These are phyloP conservation scores for Aspergillus pseudonomiae DNA, from an alignment of 2,329 filamentous ascomycete species.

Conservation along the genomic window DNA sequence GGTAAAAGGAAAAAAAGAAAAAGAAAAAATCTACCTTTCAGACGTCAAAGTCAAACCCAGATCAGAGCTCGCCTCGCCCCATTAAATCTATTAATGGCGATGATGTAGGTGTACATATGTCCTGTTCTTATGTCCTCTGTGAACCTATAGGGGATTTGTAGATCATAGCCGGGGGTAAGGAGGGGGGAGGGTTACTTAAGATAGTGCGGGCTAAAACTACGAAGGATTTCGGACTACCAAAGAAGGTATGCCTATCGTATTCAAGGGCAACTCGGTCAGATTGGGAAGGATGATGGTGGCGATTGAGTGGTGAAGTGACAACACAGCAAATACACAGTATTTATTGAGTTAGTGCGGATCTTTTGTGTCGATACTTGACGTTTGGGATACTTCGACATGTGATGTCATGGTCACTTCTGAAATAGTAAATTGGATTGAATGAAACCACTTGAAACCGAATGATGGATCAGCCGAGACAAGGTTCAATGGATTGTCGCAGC, in stretches of 20 bases:
- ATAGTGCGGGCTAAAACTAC: slow-evolving; percentile 6
- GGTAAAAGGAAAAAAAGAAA: too few relatives aligned
- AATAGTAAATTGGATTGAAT: background rate
- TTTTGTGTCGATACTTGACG: slow-evolving; percentile 3
- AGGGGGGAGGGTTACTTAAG: background rate
- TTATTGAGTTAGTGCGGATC: slow-evolving; percentile 18
- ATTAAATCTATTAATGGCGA: background rate
- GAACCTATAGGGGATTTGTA: background rate
- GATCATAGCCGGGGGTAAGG: background rate
- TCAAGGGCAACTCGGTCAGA: slow-evolving; percentile 7
- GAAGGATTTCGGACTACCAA: slow-evolving; percentile 8
- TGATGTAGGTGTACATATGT: background rate
- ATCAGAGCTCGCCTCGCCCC: background rate
- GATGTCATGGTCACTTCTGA: slow-evolving; percentile 9
- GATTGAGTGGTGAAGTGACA: slow-evolving; percentile 22
- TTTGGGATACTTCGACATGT: slow-evolving; percentile 13
- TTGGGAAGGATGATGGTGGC: slow-evolving; percentile 8
- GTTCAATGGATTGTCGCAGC: slow-evolving; percentile 5
- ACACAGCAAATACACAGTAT: slow-evolving; percentile 16
- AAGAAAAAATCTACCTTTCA: background rate
- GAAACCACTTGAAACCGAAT: background rate
- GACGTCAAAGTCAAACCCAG: background rate
- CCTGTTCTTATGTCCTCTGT: background rate
- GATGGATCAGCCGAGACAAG: background rate
- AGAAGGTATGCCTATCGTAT: slow-evolving; percentile 16